Conservation (phyloP, 345 rosid genomes). For the Ailanthus altissimus region DNA sequence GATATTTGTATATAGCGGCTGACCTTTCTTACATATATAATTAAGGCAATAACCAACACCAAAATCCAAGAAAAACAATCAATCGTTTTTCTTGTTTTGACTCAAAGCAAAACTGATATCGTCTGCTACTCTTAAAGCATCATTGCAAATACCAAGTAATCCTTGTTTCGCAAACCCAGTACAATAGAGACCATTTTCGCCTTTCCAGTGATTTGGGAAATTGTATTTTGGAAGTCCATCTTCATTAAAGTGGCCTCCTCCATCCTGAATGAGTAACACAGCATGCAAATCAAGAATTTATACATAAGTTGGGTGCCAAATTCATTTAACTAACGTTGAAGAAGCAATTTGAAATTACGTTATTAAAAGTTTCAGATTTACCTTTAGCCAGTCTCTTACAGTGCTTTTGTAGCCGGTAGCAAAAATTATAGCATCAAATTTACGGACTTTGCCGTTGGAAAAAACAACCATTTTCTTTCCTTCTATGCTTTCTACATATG, state of each 20-base stretch:
- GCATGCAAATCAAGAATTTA: neutral
- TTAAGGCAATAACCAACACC: too few species aligned
- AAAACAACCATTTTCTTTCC: neutral
- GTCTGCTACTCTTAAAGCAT: constrained; percentile 36
- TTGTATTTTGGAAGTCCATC: constrained; percentile 14
- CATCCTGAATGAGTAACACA: neutral
- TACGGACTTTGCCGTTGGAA: neutral
- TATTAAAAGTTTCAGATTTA: too few species aligned
- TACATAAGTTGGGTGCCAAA: neutral
- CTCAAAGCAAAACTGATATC: constrained; percentile 23
- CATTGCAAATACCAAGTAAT: constrained; percentile 34
- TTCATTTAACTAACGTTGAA: neutral
- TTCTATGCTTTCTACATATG: neutral
- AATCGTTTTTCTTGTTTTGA: neutral
- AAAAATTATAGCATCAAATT: constrained; percentile 12
- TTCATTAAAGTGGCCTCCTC: neutral
- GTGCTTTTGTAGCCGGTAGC: constrained; percentile 25
- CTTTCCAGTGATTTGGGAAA: constrained; percentile 25
- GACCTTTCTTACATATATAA: too few species aligned
- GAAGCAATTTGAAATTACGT: neutral
- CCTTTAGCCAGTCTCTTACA: neutral
- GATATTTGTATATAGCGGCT: too few species aligned
- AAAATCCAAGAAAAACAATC: neutral
- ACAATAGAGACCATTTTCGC: constrained; percentile 41
- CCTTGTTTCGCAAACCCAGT: constrained; percentile 43